phyloP scores from a whole-genome alignment of 345 rosid species.

The Streptanthus diversifolius region DNA sequence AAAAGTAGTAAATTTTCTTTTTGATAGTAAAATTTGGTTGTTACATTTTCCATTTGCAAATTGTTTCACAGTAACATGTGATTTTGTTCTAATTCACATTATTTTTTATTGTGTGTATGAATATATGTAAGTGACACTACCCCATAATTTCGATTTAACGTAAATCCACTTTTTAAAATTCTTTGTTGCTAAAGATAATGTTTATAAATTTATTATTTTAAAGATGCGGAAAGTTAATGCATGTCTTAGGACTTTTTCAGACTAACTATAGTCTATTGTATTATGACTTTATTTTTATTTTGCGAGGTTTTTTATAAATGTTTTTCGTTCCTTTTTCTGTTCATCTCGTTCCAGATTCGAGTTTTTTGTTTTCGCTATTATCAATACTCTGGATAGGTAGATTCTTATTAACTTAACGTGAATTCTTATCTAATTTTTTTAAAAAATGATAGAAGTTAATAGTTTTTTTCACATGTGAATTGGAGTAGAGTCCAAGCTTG shows the following conservation, averaged over 20 bases:
- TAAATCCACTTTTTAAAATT: background rate
- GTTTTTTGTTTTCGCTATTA: background rate
- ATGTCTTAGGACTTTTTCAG: background rate
- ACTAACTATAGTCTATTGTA: background rate
- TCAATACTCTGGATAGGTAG: background rate
- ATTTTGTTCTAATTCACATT: background rate
- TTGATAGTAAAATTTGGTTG: background rate
- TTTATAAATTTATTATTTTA: constrained; percentile 4
- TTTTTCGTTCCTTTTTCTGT: background rate
- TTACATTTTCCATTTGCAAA: background rate
- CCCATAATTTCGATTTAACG: background rate
- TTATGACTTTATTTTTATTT: background rate
- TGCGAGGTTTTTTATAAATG: background rate
- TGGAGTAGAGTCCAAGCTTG: constrained; percentile 10
- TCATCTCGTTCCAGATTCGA: background rate
- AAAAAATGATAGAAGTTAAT: background rate
- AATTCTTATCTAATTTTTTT: background rate
- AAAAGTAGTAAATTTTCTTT: background rate
- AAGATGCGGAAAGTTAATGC: constrained; percentile 14
- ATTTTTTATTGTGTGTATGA: background rate
- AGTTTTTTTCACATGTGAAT: constrained; percentile 9
- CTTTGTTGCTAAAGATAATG: background rate
- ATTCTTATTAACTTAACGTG: background rate
- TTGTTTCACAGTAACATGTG: background rate
- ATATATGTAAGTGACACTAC: background rate